These are phyloP conservation scores for Aspergillus pseudoglaucus DNA, from an alignment of 2,329 filamentous ascomycete genomes.

Conservation along the genomic window DNA sequence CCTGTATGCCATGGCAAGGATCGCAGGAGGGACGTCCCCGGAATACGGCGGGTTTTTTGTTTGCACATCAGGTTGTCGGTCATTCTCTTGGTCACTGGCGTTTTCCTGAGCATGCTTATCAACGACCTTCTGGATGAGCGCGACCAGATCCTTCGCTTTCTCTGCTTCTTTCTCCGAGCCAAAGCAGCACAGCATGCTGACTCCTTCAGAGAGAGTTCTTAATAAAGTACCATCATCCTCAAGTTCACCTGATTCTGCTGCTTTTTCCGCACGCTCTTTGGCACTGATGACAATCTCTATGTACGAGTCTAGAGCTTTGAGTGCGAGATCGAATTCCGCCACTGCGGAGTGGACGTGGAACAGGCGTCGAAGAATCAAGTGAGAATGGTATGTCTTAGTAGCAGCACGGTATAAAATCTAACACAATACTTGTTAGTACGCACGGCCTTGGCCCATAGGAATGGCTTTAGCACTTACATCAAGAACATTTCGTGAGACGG, in stretches of 20 bases:
- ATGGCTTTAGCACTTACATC: conserved; percentile 44
- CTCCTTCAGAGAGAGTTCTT: conserved; percentile 70
- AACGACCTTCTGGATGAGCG: conserved; percentile 69
- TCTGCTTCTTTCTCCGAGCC: conserved; percentile 68
- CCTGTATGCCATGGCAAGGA: conserved; percentile 68
- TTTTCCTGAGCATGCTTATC: conserved; percentile 48
- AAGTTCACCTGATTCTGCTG: conserved; percentile 56
- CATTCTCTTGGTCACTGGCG: conserved; percentile 16
- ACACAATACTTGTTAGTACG: conserved; percentile 10
- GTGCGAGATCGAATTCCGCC: conserved; percentile 85
- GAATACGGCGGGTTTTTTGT: conserved; percentile 11
- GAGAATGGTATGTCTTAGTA: conserved; percentile 92
- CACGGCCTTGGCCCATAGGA: neutral
- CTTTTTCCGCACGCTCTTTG: conserved; percentile 75
- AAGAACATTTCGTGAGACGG: conserved; percentile 67
- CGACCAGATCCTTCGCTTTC: conserved; percentile 66
- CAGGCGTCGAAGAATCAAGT: conserved; percentile 73
- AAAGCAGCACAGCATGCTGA: conserved; percentile 75
- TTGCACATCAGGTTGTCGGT: conserved; percentile 11
- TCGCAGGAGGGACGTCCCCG: conserved; percentile 48
- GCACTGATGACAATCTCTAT: conserved; percentile 79
- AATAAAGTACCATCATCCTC: conserved; percentile 74
- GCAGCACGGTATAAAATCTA: conserved; percentile 82
- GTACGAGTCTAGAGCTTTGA: conserved; percentile 88
- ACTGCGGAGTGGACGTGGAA: conserved; percentile 82